Conservation (phyloP, 2,329 filamentous ascomycete species). For the Aureobasidium lini region DNA sequence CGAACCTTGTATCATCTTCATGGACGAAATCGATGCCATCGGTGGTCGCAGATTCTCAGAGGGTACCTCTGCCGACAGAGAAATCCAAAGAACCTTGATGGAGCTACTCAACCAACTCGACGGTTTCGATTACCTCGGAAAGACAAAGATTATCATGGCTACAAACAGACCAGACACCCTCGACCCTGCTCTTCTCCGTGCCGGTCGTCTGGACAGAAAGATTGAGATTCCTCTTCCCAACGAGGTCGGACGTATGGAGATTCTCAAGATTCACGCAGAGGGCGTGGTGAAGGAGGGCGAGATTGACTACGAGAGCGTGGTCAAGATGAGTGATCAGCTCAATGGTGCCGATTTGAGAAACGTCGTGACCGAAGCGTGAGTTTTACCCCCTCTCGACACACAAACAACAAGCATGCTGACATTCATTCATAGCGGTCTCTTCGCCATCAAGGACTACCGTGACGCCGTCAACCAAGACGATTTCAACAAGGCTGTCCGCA, state of each 20-base stretch:
- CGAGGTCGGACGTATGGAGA: conserved; percentile 90
- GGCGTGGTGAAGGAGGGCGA: conserved; percentile 86
- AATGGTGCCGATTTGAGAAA: conserved; percentile 97
- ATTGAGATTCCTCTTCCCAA: conserved; percentile 97
- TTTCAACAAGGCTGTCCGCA: conserved; percentile 98
- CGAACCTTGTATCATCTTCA: conserved; percentile 99
- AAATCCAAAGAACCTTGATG: conserved; percentile 98
- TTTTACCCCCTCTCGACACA: conserved; percentile 21
- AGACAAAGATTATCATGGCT: conserved; percentile 99
- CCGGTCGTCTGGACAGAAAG: conserved; percentile 90
- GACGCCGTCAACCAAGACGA: conserved; percentile 97
- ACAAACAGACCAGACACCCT: conserved; percentile 96
- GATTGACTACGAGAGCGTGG: conserved; percentile 96
- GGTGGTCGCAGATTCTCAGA: conserved; percentile 94
- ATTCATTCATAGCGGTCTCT: conserved; percentile 62
- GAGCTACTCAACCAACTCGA: conserved; percentile 97
- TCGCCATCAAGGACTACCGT: conserved; percentile 96
- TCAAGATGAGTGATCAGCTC: conserved; percentile 98
- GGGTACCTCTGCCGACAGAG: conserved; percentile 92
- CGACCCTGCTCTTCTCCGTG: conserved; percentile 84
- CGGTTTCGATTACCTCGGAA: conserved; percentile 97
- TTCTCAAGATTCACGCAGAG: conserved; percentile 92
- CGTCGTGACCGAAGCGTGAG: conserved; percentile 96
- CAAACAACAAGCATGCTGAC: conserved; percentile 20
- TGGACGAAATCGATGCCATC: conserved; percentile 99